Base-by-base conservation (phyloP, 2,329 filamentous ascomycete genomes). In the Nemania sp. region DNA sequence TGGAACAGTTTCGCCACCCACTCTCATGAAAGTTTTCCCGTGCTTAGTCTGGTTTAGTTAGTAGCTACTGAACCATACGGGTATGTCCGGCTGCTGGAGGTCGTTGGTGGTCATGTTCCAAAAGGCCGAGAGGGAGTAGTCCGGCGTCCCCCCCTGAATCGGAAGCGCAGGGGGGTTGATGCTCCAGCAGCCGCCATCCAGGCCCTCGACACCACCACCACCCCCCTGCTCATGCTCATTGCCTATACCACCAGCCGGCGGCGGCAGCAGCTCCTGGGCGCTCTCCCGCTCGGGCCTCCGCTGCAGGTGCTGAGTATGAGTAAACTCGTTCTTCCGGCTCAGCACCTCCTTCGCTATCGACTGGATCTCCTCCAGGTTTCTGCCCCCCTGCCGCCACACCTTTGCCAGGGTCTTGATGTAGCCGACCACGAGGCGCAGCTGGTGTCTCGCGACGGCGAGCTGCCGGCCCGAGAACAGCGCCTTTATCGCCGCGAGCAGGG, bases 291-390 rank as follows among this genome's bases (percentile, higher is more conserved):
- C 46, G 6, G 46, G 21, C 5, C 21, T 32, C 5, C 11, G 6
- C 39, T n/a, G 43, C 9, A n/a, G n/a, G n/a, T n/a, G n/a, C n/a
- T n/a, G n/a, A n/a, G n/a, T n/a, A n/a, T 29, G 46, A 21, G 29
- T 34, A 7, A 48, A 15, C 3, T 49, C 53, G 1, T 42, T 56
- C 46, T 48, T 60, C 42, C 46, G 50, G 15, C 59, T 53, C 20
- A 66, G 57, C n/a, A 66, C 59, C 20, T 65, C 64, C 17, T 57
- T 56, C 1, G 64, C 64, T 47, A 65, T 62, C 7, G 15, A 15
- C n/a, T 59, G 57, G 12, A 65, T 57, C 48, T 66, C 64, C 6
- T 59, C 59, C 2, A 65, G 34, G n/a, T 65, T 66, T n/a, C 34
- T 43, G 1, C 45, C 40, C 7, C 62, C 64, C 17, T 66, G 64